These are phyloP conservation scores for Euphorbia lathyris DNA, from an alignment of 345 rosid species.

Conservation along the genomic window DNA sequence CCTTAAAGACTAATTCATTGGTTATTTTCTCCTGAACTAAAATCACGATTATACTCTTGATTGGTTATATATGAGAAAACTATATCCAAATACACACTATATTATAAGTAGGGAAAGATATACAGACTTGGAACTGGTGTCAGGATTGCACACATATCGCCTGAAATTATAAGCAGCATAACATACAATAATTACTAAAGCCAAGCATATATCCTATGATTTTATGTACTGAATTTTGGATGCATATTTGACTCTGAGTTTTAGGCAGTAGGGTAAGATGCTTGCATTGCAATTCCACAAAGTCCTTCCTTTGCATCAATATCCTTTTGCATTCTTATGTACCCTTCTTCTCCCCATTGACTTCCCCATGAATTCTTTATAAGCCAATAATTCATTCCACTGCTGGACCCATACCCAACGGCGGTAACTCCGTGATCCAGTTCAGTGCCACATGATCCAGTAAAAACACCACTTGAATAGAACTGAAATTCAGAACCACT, in stretches of 20 bases:
- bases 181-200: background rate
- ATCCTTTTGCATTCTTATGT: conserved; percentile 34
- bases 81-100: background rate
- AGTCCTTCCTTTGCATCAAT: conserved; percentile 31
- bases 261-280: conserved; percentile 28
- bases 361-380: conserved; percentile 44
- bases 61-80: background rate
- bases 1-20: no score
- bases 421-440: conserved; percentile 32
- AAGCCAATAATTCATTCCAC: conserved; percentile 27
- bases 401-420: conserved; percentile 23
- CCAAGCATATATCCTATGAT: background rate
- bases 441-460: conserved; percentile 23
- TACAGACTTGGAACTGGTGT: conserved; percentile 1
- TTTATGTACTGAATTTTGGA: background rate
- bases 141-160: background rate
- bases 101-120: background rate
- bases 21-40: no score
- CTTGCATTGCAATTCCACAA: conserved; percentile 39
- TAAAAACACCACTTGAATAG: conserved; percentile 33
- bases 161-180: background rate
- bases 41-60: no score
- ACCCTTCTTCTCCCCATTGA: conserved; percentile 35
- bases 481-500: conserved; percentile 30
- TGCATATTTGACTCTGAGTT: background rate